Evolutionary conservation across 768 basidiomycete genomes (phyloP).

Genomic region (Trametes sanguinea): DNA sequence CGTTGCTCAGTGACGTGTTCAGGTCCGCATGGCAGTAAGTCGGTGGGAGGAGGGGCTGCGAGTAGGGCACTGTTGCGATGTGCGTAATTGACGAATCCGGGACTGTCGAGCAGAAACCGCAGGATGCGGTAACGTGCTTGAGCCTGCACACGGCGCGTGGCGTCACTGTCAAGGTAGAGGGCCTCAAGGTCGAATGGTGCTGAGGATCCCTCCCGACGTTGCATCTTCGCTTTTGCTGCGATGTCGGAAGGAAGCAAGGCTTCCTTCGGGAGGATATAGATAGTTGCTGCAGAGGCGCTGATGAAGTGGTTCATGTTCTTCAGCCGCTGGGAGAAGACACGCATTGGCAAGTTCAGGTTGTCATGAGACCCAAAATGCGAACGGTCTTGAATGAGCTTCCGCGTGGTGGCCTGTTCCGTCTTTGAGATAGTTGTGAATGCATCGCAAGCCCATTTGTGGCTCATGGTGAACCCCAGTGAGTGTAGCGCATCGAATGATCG

Average conservation of each 20-base stretch:
- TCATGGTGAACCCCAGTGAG: slow-evolving; percentile 6
- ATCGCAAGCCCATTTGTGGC: slow-evolving; percentile 6
- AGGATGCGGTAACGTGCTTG: slow-evolving; percentile 5
- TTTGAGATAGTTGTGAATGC: too few relatives aligned
- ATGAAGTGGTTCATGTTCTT: slow-evolving; percentile 8
- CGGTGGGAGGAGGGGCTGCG: slow-evolving; percentile 20
- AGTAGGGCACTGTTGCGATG: not conserved
- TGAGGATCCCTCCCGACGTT: too few relatives aligned
- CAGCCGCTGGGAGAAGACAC: slow-evolving; percentile 3
- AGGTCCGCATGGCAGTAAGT: slow-evolving; percentile 24
- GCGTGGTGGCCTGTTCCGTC: too few relatives aligned
- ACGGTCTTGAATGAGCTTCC: not conserved
- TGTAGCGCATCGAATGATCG: slow-evolving; percentile 10
- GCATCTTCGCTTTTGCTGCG: not conserved
- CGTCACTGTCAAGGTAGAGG: too few relatives aligned
- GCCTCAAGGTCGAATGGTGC: too few relatives aligned
- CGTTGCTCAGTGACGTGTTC: slow-evolving; percentile 10
- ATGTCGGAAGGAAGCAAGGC: not conserved
- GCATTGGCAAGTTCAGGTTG: slow-evolving; percentile 13
- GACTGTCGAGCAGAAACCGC: slow-evolving; percentile 2
- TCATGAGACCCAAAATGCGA: slow-evolving; percentile 6
- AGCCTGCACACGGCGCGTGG: not conserved
- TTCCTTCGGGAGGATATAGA: not conserved
- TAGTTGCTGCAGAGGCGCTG: slow-evolving; percentile 2
- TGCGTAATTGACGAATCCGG: slow-evolving; percentile 6